Base-by-base conservation (phyloP, 2,329 filamentous ascomycete species). In the Mariannaea sp. region DNA sequence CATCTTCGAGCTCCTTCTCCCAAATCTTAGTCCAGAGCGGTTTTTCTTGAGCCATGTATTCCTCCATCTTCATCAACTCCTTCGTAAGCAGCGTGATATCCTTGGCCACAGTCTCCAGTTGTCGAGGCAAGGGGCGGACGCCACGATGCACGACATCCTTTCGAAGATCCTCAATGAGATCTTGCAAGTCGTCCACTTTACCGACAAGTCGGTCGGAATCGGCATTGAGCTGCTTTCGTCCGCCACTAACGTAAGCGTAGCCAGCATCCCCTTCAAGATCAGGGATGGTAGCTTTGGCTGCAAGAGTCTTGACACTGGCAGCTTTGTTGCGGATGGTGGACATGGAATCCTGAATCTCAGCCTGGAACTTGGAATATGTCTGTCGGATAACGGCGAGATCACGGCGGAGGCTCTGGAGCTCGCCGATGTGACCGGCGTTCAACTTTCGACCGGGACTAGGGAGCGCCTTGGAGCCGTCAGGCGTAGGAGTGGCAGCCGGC, bases 1-100 rank as follows among this genome's bases (percentile, higher is more conserved):
- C 93, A 46, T 93, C 87, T 72, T 97, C 91, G 39, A 99, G 79
- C 72, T 97, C 92, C 74, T 95, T 92, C 81, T 97, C 93, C 94
- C 94, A 99, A 60, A 97, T 96, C 83, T 97, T 97, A 49, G 92
- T 97, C 93, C 94, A 99, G 53, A 97, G 80, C 0, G 94, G 94
- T 73, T 96, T 96, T 80, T 99, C 94, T 40, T 85, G 84, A 65
- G 86, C 87, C 75, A 99, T 83, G 77, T 89, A 96, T 13, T 96
- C 92, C 69, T 96, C 90, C 82, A 99, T 88, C 75, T 90, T 92
- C 81, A 90, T 94, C 58, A 99, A 84, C 68, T 97, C 92, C 68
- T 91, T 87, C 42, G 86, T 89, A 26, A 94, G 86, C 49, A 80
- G 75, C 42, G 86, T 85, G 58, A 99, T 92, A 65, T 97, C 93